phyloP scores from a whole-genome alignment of 2,329 filamentous ascomycete species.

The Pyrenophora tritici-repentis region DNA sequence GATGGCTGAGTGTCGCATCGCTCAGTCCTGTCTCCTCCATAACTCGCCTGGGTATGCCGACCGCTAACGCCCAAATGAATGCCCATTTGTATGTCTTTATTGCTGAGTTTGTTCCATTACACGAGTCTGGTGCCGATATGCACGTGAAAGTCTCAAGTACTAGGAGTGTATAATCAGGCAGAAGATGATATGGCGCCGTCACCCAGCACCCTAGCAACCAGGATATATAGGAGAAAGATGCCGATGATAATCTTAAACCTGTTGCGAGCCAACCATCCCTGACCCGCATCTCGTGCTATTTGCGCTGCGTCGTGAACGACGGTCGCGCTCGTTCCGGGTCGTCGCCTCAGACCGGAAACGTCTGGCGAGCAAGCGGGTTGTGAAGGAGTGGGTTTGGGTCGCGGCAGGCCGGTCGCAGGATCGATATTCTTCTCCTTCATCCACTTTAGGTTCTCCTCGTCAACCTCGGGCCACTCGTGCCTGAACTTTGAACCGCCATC shows the following conservation, averaged over 20 bases:
- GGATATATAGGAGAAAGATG: slow-evolving; percentile 78
- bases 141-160: neutral
- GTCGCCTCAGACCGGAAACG: slow-evolving; percentile 67
- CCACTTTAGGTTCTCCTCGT: slow-evolving; percentile 89
- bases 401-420: slow-evolving; percentile 69
- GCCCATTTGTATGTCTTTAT: neutral
- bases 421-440: slow-evolving; percentile 85
- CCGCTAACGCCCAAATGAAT: slow-evolving; percentile 15
- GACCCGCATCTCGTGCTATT: slow-evolving; percentile 75
- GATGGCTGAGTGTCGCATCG: neutral
- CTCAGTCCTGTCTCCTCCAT: neutral
- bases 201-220: slow-evolving; percentile 76
- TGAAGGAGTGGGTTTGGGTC: slow-evolving; percentile 53
- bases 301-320: slow-evolving; percentile 79
- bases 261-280: slow-evolving; percentile 80
- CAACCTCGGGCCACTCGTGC: slow-evolving; percentile 85
- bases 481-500: slow-evolving; percentile 92
- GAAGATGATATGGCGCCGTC: slow-evolving; percentile 43
- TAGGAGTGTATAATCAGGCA: slow-evolving; percentile 1
- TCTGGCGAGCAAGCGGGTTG: slow-evolving; percentile 63
- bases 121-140: neutral
- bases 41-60: slow-evolving; percentile 13
- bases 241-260: slow-evolving; percentile 74
- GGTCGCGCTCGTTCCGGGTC: slow-evolving; percentile 62
- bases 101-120: neutral